Evolutionary conservation across 495 filamentous ascomycete species (phyloP).

Genomic region (Penicillium chermesinum): DNA sequence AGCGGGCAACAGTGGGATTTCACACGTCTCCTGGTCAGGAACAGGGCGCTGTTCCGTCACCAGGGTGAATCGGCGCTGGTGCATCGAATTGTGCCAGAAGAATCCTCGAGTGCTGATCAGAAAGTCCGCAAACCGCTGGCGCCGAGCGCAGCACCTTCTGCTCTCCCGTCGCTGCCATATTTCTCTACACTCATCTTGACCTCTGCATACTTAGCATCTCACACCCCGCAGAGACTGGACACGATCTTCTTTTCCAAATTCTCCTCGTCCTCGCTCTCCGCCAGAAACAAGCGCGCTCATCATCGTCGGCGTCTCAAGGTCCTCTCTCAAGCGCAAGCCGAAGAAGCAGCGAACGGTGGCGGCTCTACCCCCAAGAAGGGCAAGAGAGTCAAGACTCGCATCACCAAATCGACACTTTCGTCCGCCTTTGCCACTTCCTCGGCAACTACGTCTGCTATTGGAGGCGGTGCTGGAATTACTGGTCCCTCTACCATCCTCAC

Average conservation of each 20-base stretch:
- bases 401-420: conserved; percentile 46
- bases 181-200: conserved; percentile 79
- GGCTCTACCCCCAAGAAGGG: conserved; percentile 31
- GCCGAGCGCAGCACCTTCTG: conserved; percentile 31
- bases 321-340: conserved; percentile 40
- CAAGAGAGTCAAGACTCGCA: conserved; percentile 39
- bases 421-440: conserved; percentile 38
- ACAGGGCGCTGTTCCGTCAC: conserved; percentile 69
- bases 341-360: conserved; percentile 30
- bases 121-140: conserved; percentile 21
- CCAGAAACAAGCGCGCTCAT: conserved; percentile 48
- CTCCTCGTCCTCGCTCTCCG: conserved; percentile 50
- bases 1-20: conserved; percentile 71
- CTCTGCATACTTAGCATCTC: conserved; percentile 86
- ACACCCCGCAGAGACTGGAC: conserved; percentile 76
- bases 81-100: conserved; percentile 58
- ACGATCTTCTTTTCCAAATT: conserved; percentile 78
- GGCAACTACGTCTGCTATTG: conserved; percentile 34
- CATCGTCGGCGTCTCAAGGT: conserved; percentile 50
- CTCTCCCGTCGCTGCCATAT: conserved; percentile 57
- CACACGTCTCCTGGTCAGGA: conserved; percentile 68
- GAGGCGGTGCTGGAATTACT: conserved; percentile 41
- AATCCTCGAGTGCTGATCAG: conserved; percentile 13
- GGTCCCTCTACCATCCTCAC: conserved; percentile 70
- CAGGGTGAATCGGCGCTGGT: conserved; percentile 70